phyloP scores from a whole-genome alignment of 192 early-diverging fungal genomes.

The Coemansia sp. region DNA sequence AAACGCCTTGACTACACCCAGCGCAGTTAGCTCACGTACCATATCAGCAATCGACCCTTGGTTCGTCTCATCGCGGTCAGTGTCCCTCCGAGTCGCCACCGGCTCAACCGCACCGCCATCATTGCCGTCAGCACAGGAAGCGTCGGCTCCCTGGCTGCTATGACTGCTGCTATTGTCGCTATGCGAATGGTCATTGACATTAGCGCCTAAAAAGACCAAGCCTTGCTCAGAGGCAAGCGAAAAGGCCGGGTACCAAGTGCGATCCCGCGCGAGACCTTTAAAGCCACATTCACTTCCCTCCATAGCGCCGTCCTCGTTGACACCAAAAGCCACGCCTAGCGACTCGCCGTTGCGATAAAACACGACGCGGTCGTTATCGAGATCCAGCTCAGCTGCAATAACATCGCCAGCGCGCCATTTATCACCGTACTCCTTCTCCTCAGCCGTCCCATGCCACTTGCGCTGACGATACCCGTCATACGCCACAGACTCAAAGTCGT shows the following conservation, averaged over 20 bases:
- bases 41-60: not conserved
- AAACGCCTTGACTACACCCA: conserved; percentile 28
- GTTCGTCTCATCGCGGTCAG: not conserved
- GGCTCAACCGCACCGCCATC: not conserved
- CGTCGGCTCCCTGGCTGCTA: not conserved
- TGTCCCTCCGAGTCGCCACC: not conserved
- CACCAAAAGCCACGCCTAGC: conserved; percentile 46
- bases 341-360: conserved; percentile 45
- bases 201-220: conserved; percentile 39
- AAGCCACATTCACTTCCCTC: conserved; percentile 30
- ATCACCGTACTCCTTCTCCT: conserved; percentile 42
- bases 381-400: conserved; percentile 40
- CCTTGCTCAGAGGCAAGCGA: conserved; percentile 50
- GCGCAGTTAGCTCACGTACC: not conserved
- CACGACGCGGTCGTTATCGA: conserved; percentile 38
- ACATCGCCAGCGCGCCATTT: conserved; percentile 43
- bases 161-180: conserved; percentile 7
- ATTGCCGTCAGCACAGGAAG: not conserved
- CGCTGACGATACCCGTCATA: conserved; percentile 45
- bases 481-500: conserved; percentile 44
- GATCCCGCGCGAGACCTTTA: conserved; percentile 31
- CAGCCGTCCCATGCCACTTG: conserved; percentile 47
- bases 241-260: conserved; percentile 51
- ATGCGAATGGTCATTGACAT: conserved; percentile 16
- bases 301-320: conserved; percentile 22